Evolutionary conservation across 768 basidiomycete species (phyloP), one percentile per base, ranked within the genome.

Genomic region (Naganishia vaughanmartiniae): DNA sequence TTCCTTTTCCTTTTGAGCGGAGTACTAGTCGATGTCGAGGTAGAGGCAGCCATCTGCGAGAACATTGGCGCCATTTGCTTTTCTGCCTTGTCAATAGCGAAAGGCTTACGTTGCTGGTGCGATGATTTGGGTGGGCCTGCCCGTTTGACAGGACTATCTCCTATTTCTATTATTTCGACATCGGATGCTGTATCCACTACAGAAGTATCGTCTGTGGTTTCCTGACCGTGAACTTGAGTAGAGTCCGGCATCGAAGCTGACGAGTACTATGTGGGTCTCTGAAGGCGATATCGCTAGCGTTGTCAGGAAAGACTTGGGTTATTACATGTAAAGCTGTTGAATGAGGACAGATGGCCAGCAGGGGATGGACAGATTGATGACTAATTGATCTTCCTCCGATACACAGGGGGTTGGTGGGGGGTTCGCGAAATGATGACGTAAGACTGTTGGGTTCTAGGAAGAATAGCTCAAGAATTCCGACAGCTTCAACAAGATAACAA

Each of bases 121-220:
- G 55, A n/a, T 30, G 34, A 3, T 31, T 24, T n/a, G 4, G 67
- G 36, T 10, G 21, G 24, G 6, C 42, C 42, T 28, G 55, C 21
- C 6, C 2, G 11, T 28, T 56, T 68, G 12, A 57, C 67, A n/a
- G 67, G 67, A 56, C 67, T 68, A n/a, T 68, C 67, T 7, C 36
- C 28, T 14, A 68, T 57, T 15, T 68, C 67, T 17, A 68, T 68
- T 10, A 68, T 56, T 19, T 68, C 67, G 30, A 42, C 15, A 34
- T 68, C 67, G 11, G 53, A 45, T 24, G 51, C n/a, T 9, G 36
- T 5, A 48, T 67, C 51, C 53, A 9, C 30, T 28, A 53, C 6
- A 10, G 33, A 15, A 14, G 34, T 36, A 7, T 36, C 57, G 26
- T 19, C 21, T 9, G 19, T n/a, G 1, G 60, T 24, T 45, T 14